Conservation (phyloP, 768 basidiomycete species). For the Termitomyces sp. region DNA sequence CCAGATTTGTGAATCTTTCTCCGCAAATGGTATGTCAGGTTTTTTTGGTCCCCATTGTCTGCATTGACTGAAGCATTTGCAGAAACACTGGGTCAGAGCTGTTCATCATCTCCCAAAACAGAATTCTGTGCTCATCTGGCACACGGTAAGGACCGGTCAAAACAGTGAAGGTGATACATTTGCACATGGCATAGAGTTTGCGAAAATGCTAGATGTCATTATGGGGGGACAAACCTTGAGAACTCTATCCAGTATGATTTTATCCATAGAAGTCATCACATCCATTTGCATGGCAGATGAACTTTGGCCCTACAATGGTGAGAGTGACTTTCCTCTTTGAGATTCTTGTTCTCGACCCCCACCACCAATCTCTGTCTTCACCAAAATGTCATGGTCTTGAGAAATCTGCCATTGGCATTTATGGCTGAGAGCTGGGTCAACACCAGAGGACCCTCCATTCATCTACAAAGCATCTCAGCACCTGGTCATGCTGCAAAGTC, state of each 20-base stretch:
- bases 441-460: slow-evolving; percentile 22
- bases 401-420: slow-evolving; percentile 33
- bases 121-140: slow-evolving; percentile 48
- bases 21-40: not conserved
- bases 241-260: not conserved
- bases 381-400: slow-evolving; percentile 25
- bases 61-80: not conserved
- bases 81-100: slow-evolving; percentile 51
- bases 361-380: slow-evolving; percentile 38
- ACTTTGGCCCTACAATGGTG: slow-evolving; percentile 25
- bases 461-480: slow-evolving; percentile 20
- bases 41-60: not conserved
- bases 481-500: slow-evolving; percentile 16
- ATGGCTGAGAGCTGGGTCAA: slow-evolving; percentile 24
- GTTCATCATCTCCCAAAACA: slow-evolving; percentile 51
- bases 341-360: slow-evolving; percentile 24
- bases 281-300: slow-evolving; percentile 41
- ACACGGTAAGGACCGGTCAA: slow-evolving; percentile 25
- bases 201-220: not conserved
- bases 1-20: not conserved
- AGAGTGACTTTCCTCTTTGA: slow-evolving; percentile 25
- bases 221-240: not conserved
- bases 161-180: not conserved
- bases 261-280: slow-evolving; percentile 3
- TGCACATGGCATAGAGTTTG: not conserved